Base-by-base conservation (phyloP, 2,329 filamentous ascomycete genomes). In the Neofusicoccum ribis region DNA sequence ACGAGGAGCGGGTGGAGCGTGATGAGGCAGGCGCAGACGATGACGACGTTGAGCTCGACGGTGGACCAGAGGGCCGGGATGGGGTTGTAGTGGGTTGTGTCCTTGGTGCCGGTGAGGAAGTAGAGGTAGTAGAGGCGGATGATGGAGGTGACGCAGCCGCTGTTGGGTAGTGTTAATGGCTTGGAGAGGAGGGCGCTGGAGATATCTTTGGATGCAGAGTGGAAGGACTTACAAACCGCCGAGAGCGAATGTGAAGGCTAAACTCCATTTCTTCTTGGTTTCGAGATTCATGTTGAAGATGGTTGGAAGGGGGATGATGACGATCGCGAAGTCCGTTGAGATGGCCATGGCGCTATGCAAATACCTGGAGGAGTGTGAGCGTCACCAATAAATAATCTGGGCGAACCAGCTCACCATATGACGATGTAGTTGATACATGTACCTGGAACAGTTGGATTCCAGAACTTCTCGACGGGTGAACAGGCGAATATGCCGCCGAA, bases 1-100 rank as follows among this genome's bases (percentile, higher is more conserved):
- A 71, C 68, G 46, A 74, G 69, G 44, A 75, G 67, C 8, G 72
- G 69, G 60, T 72, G 74, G 34, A 74, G 69, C 2, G 73, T 72
- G 9, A 72, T 72, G 1, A 75, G 69, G 43, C 70, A 72, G 37
- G 72, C 71, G 11, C 72, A 73, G 39, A 71, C 71, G 58, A 75
- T 73, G n/a, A 72, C 72, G 9, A 74, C 67, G 65, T 74, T 69
- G 68, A 75, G 70, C 54, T 75, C 73, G n/a, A 75, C 67, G 4
- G 71, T 67, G 3, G 69, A 71, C 69, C 71, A 75, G 27, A 72
- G 70, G 0, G 56, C 70, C 4, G 72, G 68, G 58, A 72, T 71
- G 46, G 74, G 73, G 59, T 74, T 72, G 67, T 69, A 69, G 56
- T 71, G 72, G 64, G 74, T 70, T 1, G 69, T 69, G 23, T 69